These are phyloP conservation scores for Pascua sp. DNA, from an alignment of 1,284 basidiomycete species.

Conservation along the genomic window DNA sequence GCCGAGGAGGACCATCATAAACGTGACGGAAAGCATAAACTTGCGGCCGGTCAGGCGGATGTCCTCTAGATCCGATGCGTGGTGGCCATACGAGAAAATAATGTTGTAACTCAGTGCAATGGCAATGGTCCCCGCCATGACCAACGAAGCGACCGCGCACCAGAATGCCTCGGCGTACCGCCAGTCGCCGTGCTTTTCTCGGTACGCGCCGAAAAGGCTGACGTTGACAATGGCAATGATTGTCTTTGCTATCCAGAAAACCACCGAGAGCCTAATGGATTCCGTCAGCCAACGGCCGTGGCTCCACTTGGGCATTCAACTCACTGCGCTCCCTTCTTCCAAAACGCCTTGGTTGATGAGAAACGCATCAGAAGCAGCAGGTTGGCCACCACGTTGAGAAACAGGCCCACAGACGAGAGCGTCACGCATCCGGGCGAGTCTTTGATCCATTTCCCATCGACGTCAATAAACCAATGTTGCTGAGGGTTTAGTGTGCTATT, in stretches of 20 bases:
- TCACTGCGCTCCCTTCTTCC: no score
- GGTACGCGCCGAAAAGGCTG: constrained; percentile 31
- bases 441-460: constrained; percentile 27
- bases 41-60: constrained; percentile 44
- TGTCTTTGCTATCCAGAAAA: constrained; percentile 51
- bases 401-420: constrained; percentile 49
- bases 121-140: constrained; percentile 46
- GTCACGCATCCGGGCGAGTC: constrained; percentile 45
- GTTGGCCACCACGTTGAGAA: constrained; percentile 51
- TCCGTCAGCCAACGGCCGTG: no score
- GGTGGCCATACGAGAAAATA: constrained; percentile 35
- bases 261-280: constrained; percentile 32
- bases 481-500: constrained; percentile 3
- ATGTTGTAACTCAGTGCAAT: constrained; percentile 46
- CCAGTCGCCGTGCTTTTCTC: constrained; percentile 36
- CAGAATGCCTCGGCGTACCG: constrained; percentile 50
- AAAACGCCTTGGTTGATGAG: constrained; percentile 24
- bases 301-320: constrained; percentile 1
- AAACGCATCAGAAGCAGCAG: constrained; percentile 50
- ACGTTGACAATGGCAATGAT: constrained; percentile 49
- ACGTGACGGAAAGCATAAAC: constrained; percentile 51
- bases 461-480: constrained; percentile 46
- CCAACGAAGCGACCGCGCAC: constrained; percentile 49
- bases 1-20: constrained; percentile 46
- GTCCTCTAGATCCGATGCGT: constrained; percentile 26